phyloP scores from a whole-genome alignment of 208 protist species.

The Acanthamoeba sp. region DNA sequence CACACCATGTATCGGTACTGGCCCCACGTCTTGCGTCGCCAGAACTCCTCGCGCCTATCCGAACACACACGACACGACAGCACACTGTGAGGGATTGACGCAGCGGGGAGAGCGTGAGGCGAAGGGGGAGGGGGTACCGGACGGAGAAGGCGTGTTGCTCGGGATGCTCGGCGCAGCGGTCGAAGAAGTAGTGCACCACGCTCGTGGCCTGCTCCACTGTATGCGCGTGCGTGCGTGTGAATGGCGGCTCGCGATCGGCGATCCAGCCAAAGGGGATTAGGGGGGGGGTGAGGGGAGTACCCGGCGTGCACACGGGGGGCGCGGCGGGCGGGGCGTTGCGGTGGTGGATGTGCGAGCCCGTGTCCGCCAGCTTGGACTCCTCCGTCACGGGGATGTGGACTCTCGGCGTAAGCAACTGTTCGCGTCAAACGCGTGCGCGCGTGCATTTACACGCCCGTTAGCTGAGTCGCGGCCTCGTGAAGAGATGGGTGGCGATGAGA shows the following conservation, averaged over 20 bases:
- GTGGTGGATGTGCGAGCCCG: not conserved
- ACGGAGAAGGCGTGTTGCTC: constrained; percentile 19
- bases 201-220: not conserved
- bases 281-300: not conserved
- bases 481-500: no score
- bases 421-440: no score
- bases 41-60: constrained; percentile 21
- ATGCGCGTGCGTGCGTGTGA: no score
- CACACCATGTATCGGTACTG: not conserved
- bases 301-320: no score
- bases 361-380: not conserved
- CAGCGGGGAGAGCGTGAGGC: no score
- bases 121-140: no score
- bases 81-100: no score
- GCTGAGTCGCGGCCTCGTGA: no score
- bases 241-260: no score
- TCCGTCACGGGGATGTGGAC: not conserved
- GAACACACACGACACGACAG: no score
- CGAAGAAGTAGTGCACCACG: not conserved
- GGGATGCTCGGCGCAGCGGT: not conserved
- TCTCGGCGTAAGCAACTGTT: not conserved
- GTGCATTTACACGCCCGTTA: no score
- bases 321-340: not conserved
- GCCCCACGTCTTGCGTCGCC: not conserved
- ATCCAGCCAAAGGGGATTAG: no score